Conservation (phyloP, 2,329 filamentous ascomycete genomes). For the Lachnellula suecica region DNA sequence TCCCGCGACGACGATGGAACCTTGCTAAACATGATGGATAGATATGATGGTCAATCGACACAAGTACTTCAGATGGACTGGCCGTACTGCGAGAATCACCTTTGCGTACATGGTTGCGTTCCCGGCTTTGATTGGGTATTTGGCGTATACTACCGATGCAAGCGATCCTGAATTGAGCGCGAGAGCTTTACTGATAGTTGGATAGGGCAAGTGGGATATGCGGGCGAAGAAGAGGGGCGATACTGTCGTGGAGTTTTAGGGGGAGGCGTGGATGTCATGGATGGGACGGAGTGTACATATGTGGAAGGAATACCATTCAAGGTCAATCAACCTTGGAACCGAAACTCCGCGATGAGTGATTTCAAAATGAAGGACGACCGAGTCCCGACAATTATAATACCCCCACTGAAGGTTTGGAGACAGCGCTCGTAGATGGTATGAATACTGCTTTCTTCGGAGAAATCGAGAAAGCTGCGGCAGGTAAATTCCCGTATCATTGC, state of each 20-base stretch:
- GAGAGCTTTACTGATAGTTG: constrained; percentile 21
- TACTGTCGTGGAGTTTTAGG: constrained; percentile 73
- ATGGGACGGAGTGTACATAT: constrained; percentile 24
- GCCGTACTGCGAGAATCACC: constrained; percentile 75
- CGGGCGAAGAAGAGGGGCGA: constrained; percentile 89
- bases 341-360: no score
- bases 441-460: no score
- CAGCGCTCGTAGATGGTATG: no score
- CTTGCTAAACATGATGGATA: constrained; percentile 37
- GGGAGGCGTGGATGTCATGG: constrained; percentile 19
- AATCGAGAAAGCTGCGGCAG: no score
- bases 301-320: constrained; percentile 4
- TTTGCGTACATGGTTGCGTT: constrained; percentile 75
- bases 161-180: constrained; percentile 37
- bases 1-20: not conserved
- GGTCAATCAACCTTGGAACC: no score
- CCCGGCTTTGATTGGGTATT: constrained; percentile 67
- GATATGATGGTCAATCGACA: constrained; percentile 82
- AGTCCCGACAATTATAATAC: no score
- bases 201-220: constrained; percentile 80
- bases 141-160: constrained; percentile 84
- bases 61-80: constrained; percentile 95
- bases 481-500: not conserved
- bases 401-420: no score
- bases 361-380: no score